phyloP scores from a whole-genome alignment of 2,329 filamentous ascomycete species.

The Pezicula rhizophila region DNA sequence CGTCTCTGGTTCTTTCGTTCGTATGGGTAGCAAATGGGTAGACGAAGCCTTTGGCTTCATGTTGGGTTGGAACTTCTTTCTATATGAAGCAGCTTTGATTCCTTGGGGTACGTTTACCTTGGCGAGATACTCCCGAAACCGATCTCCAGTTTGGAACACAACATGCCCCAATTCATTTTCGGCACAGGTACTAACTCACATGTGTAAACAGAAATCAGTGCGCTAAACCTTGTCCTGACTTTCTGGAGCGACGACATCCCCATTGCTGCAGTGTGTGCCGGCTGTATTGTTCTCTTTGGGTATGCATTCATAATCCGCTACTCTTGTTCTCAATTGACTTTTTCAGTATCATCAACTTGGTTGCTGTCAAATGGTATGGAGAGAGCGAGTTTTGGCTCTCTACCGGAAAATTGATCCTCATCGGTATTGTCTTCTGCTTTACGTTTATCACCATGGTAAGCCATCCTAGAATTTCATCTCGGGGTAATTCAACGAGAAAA shows the following conservation, averaged over 20 bases:
- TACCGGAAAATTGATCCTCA: conserved; percentile 33
- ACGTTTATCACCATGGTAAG: conserved; percentile 63
- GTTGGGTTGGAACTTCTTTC: conserved; percentile 55
- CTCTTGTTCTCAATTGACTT: conserved; percentile 7
- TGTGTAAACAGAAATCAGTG: conserved; percentile 32
- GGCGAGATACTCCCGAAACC: too few relatives aligned
- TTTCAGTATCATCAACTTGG: conserved; percentile 50
- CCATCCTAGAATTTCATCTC: not conserved
- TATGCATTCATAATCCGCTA: conserved; percentile 29
- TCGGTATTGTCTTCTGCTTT: conserved; percentile 44
- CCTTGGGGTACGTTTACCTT: conserved; percentile 6
- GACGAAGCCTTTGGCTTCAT: conserved; percentile 49
- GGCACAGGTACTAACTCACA: conserved; percentile 31
- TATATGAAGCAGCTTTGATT: conserved; percentile 39
- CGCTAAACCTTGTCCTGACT: conserved; percentile 33
- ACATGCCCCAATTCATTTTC: not conserved
- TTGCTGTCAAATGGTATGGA: conserved; percentile 61
- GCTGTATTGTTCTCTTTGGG: conserved; percentile 38
- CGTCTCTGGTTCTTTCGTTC: conserved; percentile 45
- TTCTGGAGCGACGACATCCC: conserved; percentile 39
- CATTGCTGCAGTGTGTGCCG: conserved; percentile 30
- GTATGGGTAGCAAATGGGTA: conserved; percentile 47
- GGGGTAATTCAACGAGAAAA: not conserved
- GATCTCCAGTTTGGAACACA: too few relatives aligned
- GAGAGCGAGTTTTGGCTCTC: conserved; percentile 68